Conservation (phyloP, 2,329 filamentous ascomycete genomes). For the Daldinia eschscholtzii region DNA sequence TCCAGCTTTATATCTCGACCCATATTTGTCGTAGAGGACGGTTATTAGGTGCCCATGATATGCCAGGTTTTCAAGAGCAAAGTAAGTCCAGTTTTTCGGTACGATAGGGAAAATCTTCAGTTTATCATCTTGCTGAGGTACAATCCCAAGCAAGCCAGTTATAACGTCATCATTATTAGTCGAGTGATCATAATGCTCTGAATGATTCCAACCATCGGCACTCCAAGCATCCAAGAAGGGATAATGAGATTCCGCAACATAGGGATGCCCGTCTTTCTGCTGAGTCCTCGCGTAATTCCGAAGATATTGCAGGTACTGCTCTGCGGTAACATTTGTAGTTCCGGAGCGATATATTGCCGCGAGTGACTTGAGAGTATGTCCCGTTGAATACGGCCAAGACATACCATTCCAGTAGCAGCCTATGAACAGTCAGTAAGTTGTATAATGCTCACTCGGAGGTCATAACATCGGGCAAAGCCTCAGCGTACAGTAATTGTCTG, state of each 20-base stretch:
- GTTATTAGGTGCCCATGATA: conserved; percentile 60
- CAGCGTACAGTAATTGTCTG: conserved; percentile 48
- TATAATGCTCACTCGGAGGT: neutral
- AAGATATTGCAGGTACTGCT: conserved; percentile 56
- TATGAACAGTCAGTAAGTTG: conserved; percentile 35
- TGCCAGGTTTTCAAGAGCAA: conserved; percentile 58
- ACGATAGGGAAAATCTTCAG: conserved; percentile 57
- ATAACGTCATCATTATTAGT: conserved; percentile 61
- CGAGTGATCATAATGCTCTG: conserved; percentile 60
- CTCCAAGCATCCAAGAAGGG: conserved; percentile 55
- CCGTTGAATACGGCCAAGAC: conserved; percentile 61
- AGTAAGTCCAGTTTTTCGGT: conserved; percentile 55
- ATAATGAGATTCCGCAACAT: conserved; percentile 60
- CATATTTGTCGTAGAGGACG: conserved; percentile 57
- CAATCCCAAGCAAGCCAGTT: conserved; percentile 58
- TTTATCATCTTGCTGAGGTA: conserved; percentile 55
- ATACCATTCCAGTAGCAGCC: conserved; percentile 61
- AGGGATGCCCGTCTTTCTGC: conserved; percentile 57
- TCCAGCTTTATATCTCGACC: conserved; percentile 54
- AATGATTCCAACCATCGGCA: conserved; percentile 55
- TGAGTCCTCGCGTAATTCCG: conserved; percentile 57
- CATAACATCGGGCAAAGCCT: neutral
- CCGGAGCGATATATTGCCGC: conserved; percentile 54
- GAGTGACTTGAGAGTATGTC: conserved; percentile 57
- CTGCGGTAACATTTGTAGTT: conserved; percentile 53